Evolutionary conservation across 2,329 filamentous ascomycete species (phyloP).

Genomic region (Fusarium oxysporum): DNA sequence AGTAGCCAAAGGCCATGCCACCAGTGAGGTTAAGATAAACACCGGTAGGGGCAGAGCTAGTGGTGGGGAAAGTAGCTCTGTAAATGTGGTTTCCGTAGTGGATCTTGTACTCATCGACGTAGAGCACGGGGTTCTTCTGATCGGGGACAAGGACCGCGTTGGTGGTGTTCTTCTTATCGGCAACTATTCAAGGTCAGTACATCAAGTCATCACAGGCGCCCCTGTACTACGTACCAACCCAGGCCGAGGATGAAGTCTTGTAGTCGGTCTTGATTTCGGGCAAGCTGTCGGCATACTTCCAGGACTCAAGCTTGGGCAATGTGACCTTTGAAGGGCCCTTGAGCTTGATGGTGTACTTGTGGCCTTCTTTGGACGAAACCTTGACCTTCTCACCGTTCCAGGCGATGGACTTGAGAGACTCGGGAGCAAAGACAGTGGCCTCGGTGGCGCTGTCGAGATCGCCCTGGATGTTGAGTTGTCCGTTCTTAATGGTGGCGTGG

Average conservation of each 20-base stretch:
- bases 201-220: accelerated
- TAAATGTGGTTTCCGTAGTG: constrained; percentile 67
- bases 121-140: constrained; percentile 64
- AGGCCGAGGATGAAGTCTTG: constrained; percentile 55
- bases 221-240: constrained; percentile 51
- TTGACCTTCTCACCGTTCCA: constrained; percentile 61
- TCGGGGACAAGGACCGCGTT: constrained; percentile 60
- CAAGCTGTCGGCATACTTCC: constrained; percentile 61
- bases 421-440: constrained; percentile 61
- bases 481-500: constrained; percentile 52
- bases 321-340: constrained; percentile 45
- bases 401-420: constrained; percentile 56
- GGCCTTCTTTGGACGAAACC: constrained; percentile 44
- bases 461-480: constrained; percentile 57
- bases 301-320: constrained; percentile 56
- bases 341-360: constrained; percentile 46
- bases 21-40: constrained; percentile 65
- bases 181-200: constrained; percentile 43
- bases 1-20: constrained; percentile 67
- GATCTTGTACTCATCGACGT: constrained; percentile 67
- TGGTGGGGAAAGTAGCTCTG: constrained; percentile 61
- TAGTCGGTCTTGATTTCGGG: constrained; percentile 60
- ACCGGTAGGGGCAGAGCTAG: constrained; percentile 52
- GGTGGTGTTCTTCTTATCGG: constrained; percentile 61
- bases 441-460: constrained; percentile 57